Conservation (phyloP, 176 grass and related monocot genomes). For the maize (Zea mays) region Zm-B73-REFERENCE-NAM-5.0 NC_050099.1:48469001-48469500, state of each 20-base stretch:
- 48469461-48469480: neutral
- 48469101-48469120: slow-evolving; percentile 23
- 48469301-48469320: neutral
- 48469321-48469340: neutral
- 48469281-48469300: neutral
- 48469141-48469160: slow-evolving; percentile 6
- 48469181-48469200: neutral
- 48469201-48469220: neutral
- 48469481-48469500: neutral
- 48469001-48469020: slow-evolving; percentile 29
- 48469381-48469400: neutral
- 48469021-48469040: neutral
- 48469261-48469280: neutral
- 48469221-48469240: slow-evolving; percentile 2
- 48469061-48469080: too few species aligned
- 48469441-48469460: neutral
- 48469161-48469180: neutral
- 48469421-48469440: neutral
- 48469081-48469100: neutral
- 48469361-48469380: neutral
- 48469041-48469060: neutral
- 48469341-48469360: slow-evolving; percentile 11
- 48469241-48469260: neutral
- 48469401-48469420: neutral
- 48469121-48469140: neutral